Percentiles rank a stretch among this genome's conserved stretches.
Evolutionary conservation across 1,284 basidiomycete species (phyloP).

Genomic region (Athelia sp.): DNA sequence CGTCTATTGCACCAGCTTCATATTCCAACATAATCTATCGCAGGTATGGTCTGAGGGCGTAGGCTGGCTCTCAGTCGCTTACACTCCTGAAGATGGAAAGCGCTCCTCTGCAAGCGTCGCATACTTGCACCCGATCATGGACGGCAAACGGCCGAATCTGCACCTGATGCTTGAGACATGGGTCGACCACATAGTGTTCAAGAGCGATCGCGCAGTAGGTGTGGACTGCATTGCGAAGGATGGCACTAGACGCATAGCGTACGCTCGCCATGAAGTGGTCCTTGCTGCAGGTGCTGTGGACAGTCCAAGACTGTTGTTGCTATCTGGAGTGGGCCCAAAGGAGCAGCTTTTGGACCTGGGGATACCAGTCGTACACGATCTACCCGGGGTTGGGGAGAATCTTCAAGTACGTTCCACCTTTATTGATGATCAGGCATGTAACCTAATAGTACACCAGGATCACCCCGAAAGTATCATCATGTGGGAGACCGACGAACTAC

Average conservation of each 20-base stretch:
- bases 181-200: not conserved
- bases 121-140: too few relatives aligned
- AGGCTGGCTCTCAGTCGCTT: too few relatives aligned
- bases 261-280: not conserved
- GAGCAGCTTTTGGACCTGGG: conserved; percentile 41
- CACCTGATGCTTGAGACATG: not conserved
- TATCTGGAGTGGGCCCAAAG: conserved; percentile 64
- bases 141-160: not conserved
- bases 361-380: conserved; percentile 48
- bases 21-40: too few relatives aligned
- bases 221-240: not conserved
- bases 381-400: conserved; percentile 49
- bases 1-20: too few relatives aligned
- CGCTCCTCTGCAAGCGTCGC: too few relatives aligned
- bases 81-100: too few relatives aligned
- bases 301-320: conserved; percentile 55
- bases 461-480: too few relatives aligned
- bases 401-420: not conserved
- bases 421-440: too few relatives aligned
- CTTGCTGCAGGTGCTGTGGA: not conserved
- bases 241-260: not conserved
- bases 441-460: too few relatives aligned
- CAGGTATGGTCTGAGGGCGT: too few relatives aligned
- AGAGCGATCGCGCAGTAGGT: not conserved
- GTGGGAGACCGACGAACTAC: too few relatives aligned